Base-by-base conservation (phyloP, 805 yeast genomes). In the Cyberlindnera nakhonratchasimensis region DNA sequence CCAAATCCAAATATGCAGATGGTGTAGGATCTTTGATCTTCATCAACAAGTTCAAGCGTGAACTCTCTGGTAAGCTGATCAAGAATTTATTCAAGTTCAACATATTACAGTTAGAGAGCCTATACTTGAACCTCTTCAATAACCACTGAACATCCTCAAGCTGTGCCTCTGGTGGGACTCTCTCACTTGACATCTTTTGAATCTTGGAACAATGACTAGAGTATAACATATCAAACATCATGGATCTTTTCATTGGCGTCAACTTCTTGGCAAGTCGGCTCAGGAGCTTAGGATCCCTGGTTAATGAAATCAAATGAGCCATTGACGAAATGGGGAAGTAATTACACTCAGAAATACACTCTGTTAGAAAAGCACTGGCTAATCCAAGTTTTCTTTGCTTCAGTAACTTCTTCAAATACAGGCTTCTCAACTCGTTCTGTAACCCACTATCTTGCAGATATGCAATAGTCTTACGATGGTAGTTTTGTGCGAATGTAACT, bases 1-100 rank as follows among this genome's bases (percentile, higher is more conserved):
- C 17, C 29, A 46, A 16, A 3, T 9, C 4, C 3, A 30, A 3
- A n/a, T 28, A 46, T 13, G 37, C 18, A 21, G 23, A 3, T 17
- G 34, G 14, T 5, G 39, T 86, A 59, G 90, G 76, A n/a, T 85
- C 75, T 65, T 88, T 88, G 64, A 91, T 86, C 70, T 83, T 85
- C 18, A 89, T 95, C 51, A 91, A 66, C 16, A 96, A 79, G 14
- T 86, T 96, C 59, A 77, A 79, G 82, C 90, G 90, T 57, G 87
- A 90, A 4, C 8, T 12, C 22, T 37, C 37, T 8, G 51, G 51
- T 9, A 47, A 24, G 4, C 21, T 9, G 11, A 12, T 12, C 21
- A 47, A 20, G 20, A 25, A 41, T 4, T 25, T 23, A 17, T 30
- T 20, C 23, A 39, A 13, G 10, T 28, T 34, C 7, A 14, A 14